These are phyloP conservation scores for Xerocomus subilludens DNA, from an alignment of 1,284 basidiomycete species.

Conservation along the genomic window DNA sequence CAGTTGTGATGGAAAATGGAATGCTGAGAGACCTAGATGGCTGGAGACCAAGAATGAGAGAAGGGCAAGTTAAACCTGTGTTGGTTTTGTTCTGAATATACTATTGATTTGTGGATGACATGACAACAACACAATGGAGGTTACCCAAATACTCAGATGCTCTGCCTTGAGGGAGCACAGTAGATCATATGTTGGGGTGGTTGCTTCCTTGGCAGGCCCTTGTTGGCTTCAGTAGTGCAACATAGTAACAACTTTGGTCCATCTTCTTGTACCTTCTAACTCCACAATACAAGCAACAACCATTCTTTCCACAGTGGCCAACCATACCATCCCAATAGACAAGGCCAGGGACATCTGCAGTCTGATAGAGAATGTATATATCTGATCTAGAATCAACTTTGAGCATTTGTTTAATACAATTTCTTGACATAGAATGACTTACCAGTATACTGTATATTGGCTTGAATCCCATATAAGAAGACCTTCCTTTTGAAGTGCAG, in stretches of 20 bases:
- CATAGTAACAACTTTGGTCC: no score
- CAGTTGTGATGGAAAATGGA: neutral
- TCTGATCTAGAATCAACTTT: neutral
- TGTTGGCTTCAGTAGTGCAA: no score
- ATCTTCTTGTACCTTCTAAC: no score
- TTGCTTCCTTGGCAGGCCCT: neutral
- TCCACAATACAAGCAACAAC: slow-evolving; percentile 23
- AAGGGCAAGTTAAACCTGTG: neutral
- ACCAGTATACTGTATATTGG: neutral
- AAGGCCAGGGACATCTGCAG: slow-evolving; percentile 11
- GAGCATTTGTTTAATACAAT: no score
- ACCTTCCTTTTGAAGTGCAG: slow-evolving; percentile 4
- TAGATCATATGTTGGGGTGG: neutral
- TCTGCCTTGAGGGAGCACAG: neutral
- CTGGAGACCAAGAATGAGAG: neutral
- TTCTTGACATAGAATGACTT: no score
- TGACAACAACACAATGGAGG: neutral
- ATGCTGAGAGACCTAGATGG: neutral
- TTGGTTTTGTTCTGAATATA: neutral
- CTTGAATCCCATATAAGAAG: slow-evolving; percentile 14
- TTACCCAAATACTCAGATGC: neutral
- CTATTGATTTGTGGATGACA: neutral
- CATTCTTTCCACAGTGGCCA: slow-evolving; percentile 22
- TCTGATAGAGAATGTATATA: slow-evolving; percentile 7
- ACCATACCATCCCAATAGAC: neutral